Base-by-base conservation (phyloP, 257 asterid species). In the Scutellaria galericulata region DNA sequence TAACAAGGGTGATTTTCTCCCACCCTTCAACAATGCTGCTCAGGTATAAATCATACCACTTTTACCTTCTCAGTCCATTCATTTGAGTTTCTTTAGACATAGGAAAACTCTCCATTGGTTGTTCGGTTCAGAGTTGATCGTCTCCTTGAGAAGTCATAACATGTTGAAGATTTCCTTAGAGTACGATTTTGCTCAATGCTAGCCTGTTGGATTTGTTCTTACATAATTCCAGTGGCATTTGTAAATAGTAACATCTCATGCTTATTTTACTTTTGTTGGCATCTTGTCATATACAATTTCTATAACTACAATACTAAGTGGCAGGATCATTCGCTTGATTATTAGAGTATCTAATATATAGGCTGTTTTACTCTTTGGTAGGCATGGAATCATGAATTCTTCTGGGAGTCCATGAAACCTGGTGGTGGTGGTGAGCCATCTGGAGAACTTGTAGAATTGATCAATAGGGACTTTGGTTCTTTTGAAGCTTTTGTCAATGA, bases 321-420 rank as follows among this genome's bases (percentile, higher is more conserved):
- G 72, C 5, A 22, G 39, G 37, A 64, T 52, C 42, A 10, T 51
- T 64, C 51, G 5, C 6, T 42, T 61, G 52, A 56, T 27, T 65
- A 66, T 35, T 24, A 72, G 47, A 40, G 46, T 47, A 50, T 24
- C 42, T 56, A 7, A 35, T 31, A 31, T 1, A 31, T 31, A 31
- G 27, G 53, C 2, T 7, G 12, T 44, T 64, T 14, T 52, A n/a
- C 72, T 40, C 50, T 35, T 81, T 45, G 59, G 18, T 73, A 94
- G 97, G 90, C 78, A 18, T 94, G 99, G 99, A 94, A 91, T 81
- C 99, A 94, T 67, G 90, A 85, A 13, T 94, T 94, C 80, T 91
- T 91, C 83, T 94, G 97, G 99, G 97, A 87, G 78, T 94, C 99
- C 1, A 91, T 94, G 90, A 89, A 84, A 74, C 98, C 97, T 9